Conservation (phyloP, 78 protist genomes). For the Dictyostelium citrinum region DNA sequence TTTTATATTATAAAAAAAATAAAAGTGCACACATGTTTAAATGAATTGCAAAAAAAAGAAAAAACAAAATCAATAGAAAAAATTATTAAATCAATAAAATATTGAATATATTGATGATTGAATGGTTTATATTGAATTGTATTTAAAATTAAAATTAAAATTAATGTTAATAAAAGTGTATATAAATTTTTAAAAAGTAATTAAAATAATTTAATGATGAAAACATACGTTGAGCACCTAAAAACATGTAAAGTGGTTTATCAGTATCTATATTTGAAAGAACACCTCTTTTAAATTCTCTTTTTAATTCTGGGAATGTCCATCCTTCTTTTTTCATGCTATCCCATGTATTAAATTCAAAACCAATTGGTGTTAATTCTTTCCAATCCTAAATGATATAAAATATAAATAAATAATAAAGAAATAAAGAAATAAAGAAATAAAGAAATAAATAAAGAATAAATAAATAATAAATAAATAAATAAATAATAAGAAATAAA, state of each 20-base stretch:
- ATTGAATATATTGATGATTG: neutral
- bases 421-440: neutral
- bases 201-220: neutral
- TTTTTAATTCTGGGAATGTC: conserved; percentile 23
- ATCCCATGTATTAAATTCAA: conserved; percentile 17
- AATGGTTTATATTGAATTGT: neutral
- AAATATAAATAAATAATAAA: neutral
- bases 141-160: neutral
- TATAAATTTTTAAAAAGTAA: no score
- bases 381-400: conserved; percentile 34
- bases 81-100: no score
- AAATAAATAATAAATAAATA: no score
- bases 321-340: conserved; percentile 22
- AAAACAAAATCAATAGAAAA: no score
- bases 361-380: conserved; percentile 65
- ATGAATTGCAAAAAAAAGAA: no score
- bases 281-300: conserved; percentile 10
- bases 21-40: no score
- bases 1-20: neutral
- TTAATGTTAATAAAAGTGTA: neutral
- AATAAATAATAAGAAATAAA: no score
- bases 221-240: conserved; percentile 68
- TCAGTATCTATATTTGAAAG: neutral
- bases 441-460: no score
- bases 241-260: conserved; percentile 44